Conservation (phyloP, 306 rosid genomes). For the Pyrus communis region DNA sequence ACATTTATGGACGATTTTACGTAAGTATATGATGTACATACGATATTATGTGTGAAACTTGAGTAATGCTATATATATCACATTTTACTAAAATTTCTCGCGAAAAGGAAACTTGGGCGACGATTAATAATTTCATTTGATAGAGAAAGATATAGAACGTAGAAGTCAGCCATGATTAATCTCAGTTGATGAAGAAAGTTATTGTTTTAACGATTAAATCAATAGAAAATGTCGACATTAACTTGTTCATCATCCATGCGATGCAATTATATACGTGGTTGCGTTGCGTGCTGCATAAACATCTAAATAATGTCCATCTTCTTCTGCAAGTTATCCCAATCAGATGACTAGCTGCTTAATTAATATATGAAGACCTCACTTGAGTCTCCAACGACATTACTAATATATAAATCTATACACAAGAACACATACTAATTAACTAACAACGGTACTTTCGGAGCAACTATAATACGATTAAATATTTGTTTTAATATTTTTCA, state of each 20-base stretch:
- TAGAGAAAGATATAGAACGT: too few species aligned
- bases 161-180: neutral
- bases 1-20: neutral
- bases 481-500: neutral
- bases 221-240: neutral
- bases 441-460: neutral
- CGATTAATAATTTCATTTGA: too few species aligned
- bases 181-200: neutral
- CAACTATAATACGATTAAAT: neutral
- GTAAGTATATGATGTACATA: too few species aligned
- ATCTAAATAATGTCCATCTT: neutral
- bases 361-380: neutral
- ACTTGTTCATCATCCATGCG: neutral
- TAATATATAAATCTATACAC: neutral
- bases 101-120: neutral
- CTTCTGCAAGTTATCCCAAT: constrained; percentile 16
- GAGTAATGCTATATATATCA: neutral
- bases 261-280: constrained; percentile 1
- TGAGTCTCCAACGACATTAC: neutral
- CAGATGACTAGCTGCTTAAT: neutral
- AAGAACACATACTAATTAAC: neutral
- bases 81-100: too few species aligned
- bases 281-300: constrained; percentile 22
- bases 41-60: too few species aligned
- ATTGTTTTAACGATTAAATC: neutral